Conservation (phyloP, 2,329 filamentous ascomycete species). For the Alternaria longipes region DNA sequence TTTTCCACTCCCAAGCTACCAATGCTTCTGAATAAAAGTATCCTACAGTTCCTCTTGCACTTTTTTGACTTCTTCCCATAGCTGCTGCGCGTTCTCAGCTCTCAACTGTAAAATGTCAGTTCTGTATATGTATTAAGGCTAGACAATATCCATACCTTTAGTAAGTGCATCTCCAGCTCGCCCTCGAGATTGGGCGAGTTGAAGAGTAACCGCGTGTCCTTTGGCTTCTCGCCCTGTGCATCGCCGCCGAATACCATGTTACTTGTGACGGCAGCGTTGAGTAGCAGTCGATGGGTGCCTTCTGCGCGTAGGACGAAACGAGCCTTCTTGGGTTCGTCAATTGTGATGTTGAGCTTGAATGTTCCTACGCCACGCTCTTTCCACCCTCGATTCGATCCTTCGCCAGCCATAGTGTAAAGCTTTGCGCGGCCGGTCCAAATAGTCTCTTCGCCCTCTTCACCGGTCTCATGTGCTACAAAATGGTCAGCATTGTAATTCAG, state of each 20-base stretch:
- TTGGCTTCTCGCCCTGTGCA: conserved; percentile 67
- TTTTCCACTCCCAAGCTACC: not conserved
- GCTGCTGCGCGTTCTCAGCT: conserved; percentile 32
- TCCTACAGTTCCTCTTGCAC: conserved; percentile 37
- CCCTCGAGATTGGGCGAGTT: conserved; percentile 63
- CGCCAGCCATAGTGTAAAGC: conserved; percentile 78
- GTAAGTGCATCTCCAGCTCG: conserved; percentile 62
- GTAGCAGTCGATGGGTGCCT: conserved; percentile 82
- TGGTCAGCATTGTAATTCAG: conserved; percentile 23
- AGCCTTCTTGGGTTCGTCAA: conserved; percentile 57
- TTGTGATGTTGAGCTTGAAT: conserved; percentile 76
- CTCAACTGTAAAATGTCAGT: conserved; percentile 30
- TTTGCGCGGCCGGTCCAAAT: conserved; percentile 81
- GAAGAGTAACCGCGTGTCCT: conserved; percentile 75
- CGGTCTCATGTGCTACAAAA: conserved; percentile 74
- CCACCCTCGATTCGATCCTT: conserved; percentile 70
- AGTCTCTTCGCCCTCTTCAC: conserved; percentile 83
- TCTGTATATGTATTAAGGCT: not conserved
- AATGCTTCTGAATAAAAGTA: conserved; percentile 13
- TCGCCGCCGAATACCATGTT: conserved; percentile 82
- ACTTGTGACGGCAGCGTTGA: conserved; percentile 84
- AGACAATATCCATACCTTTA: conserved; percentile 60
- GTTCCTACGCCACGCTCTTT: conserved; percentile 87
- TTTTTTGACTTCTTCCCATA: conserved; percentile 36
- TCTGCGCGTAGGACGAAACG: conserved; percentile 92